phyloP scores from a whole-genome alignment of 108 stramenopile genomes.

The Bacterosira constricta region DNA sequence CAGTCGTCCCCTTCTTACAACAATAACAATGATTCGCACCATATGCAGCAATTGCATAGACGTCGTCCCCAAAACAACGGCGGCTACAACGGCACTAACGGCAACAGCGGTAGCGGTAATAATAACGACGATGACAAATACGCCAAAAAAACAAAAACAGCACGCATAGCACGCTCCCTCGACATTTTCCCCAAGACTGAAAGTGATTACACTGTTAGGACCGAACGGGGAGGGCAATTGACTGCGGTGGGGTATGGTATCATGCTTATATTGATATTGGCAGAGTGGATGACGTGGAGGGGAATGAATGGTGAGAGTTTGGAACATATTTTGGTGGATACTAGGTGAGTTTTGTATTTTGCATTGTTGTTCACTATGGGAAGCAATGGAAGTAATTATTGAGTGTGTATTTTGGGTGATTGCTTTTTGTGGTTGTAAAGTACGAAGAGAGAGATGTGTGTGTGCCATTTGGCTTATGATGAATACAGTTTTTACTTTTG shows the following conservation, averaged over 20 bases:
- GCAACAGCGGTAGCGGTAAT: background rate
- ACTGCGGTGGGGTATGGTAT: constrained; percentile 60
- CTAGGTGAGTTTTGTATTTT: constrained; percentile 37
- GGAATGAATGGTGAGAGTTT: constrained; percentile 49
- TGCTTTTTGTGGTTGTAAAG: no score
- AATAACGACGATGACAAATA: constrained; percentile 26
- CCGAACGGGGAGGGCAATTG: constrained; percentile 67
- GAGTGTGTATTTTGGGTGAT: background rate
- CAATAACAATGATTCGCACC: constrained; percentile 1
- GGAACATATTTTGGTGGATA: constrained; percentile 79
- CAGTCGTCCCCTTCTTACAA: background rate
- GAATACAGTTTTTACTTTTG: background rate
- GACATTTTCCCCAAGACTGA: constrained; percentile 90
- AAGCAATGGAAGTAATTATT: background rate
- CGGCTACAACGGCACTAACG: constrained; percentile 7
- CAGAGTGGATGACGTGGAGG: constrained; percentile 63
- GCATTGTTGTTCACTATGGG: background rate
- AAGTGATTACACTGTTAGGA: constrained; percentile 69
- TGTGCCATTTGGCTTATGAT: background rate
- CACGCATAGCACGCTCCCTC: constrained; percentile 45
- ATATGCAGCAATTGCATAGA: constrained; percentile 14
- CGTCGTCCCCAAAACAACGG: constrained; percentile 9
- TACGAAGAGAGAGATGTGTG: background rate
- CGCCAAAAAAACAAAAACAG: constrained; percentile 29
- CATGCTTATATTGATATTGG: constrained; percentile 58